Conservation (phyloP, 2,329 filamentous ascomycete genomes). For the Fusarium sp. region DNA sequence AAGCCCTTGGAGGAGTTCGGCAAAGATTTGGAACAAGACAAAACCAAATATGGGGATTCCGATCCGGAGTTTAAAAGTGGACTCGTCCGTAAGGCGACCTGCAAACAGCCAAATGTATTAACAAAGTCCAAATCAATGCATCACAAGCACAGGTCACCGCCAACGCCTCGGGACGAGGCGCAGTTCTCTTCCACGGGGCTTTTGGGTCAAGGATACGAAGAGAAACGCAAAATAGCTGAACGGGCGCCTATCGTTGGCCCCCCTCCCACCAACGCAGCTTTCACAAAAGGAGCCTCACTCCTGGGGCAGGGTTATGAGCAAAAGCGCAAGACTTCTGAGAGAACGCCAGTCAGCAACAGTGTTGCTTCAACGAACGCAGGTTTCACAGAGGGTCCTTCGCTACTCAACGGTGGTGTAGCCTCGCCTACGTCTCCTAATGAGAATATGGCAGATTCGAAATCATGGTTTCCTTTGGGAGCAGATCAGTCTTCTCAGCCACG, state of each 20-base stretch:
- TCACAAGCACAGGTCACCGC: slow-evolving; percentile 24
- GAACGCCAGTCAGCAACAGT: slow-evolving; percentile 47
- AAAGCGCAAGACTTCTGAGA: slow-evolving; percentile 54
- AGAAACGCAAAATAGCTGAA: slow-evolving; percentile 56
- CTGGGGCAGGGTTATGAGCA: slow-evolving; percentile 61
- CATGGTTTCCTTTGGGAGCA: slow-evolving; percentile 54
- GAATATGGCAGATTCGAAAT: slow-evolving; percentile 46
- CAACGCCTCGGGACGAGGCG: slow-evolving; percentile 44
- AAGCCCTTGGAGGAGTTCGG: slow-evolving; percentile 63
- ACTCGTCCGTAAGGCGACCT: slow-evolving; percentile 29
- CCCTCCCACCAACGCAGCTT: slow-evolving; percentile 52
- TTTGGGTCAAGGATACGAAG: slow-evolving; percentile 60
- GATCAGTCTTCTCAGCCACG: slow-evolving; percentile 50
- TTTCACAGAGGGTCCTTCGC: slow-evolving; percentile 68
- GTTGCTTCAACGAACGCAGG: slow-evolving; percentile 48
- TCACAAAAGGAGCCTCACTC: slow-evolving; percentile 68
- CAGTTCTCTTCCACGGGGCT: slow-evolving; percentile 65
- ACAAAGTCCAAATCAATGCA: slow-evolving; percentile 47
- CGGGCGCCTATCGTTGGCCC: slow-evolving; percentile 48
- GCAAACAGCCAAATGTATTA: slow-evolving; percentile 18
- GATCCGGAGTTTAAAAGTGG: slow-evolving; percentile 28
- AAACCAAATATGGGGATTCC: slow-evolving; percentile 11
- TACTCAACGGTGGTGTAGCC: slow-evolving; percentile 60
- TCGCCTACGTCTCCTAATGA: slow-evolving; percentile 39
- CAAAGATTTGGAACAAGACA: slow-evolving; percentile 53